phyloP scores from a whole-genome alignment of 2,329 filamentous ascomycete genomes.

The Cladosporium oxysporum region DNA sequence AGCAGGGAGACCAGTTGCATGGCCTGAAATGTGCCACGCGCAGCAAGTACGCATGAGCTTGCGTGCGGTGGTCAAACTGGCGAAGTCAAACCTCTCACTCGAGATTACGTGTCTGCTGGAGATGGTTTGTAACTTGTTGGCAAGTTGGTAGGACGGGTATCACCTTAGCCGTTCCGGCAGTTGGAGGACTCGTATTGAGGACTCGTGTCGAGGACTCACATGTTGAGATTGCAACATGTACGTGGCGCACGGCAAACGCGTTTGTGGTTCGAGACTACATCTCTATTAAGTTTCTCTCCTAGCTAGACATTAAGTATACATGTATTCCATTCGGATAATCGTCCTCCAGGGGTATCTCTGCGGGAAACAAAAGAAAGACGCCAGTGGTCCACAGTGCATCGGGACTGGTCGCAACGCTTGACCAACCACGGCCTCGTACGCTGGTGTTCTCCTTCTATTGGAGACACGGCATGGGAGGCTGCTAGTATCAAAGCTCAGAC shows the following conservation, averaged over 20 bases:
- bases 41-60: neutral
- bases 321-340: conserved; percentile 2
- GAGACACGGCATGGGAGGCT: neutral
- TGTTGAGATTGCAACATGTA: neutral
- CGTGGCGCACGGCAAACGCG: neutral
- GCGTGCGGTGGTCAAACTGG: neutral
- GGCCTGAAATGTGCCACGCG: neutral
- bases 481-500: neutral
- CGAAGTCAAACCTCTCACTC: neutral
- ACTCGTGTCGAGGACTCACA: no score
- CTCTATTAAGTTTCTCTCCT: conserved; percentile 2
- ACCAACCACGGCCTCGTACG: neutral
- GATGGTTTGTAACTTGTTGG: neutral
- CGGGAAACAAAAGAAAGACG: conserved; percentile 1
- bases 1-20: neutral
- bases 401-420: neutral
- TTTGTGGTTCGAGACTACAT: neutral
- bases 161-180: neutral
- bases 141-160: neutral
- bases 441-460: neutral
- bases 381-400: neutral
- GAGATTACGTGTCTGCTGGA: neutral
- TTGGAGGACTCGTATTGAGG: neutral
- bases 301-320: conserved; percentile 11
- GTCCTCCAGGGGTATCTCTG: conserved; percentile 13